Evolutionary conservation across 345 rosid genomes (phyloP).

Genomic region (Brassica juncea): DNA sequence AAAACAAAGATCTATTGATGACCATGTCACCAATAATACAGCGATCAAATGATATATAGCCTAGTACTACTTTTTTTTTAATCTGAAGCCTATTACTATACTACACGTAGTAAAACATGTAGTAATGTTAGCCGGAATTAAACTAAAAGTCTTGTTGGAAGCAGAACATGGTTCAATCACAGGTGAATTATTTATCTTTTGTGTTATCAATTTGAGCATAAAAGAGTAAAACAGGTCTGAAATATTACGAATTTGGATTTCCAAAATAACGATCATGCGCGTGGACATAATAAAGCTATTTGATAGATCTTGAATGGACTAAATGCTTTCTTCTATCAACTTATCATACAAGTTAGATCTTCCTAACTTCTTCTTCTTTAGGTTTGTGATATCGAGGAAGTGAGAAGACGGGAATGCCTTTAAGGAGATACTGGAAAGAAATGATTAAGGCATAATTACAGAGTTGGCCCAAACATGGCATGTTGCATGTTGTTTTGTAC

Average conservation of each 20-base stretch:
- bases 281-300: not conserved
- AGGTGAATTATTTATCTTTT: not conserved
- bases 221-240: not conserved
- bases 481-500: constrained; percentile 39
- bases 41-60: not conserved
- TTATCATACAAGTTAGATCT: not conserved
- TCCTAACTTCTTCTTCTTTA: not conserved
- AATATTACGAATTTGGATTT: not conserved
- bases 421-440: constrained; percentile 45
- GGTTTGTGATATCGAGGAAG: constrained; percentile 31
- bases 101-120: not conserved
- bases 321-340: not conserved
- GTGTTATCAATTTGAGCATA: not conserved
- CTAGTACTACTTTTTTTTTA: not conserved
- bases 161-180: not conserved
- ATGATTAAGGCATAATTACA: constrained; percentile 63
- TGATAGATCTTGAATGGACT: constrained; percentile 19
- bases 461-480: constrained; percentile 46
- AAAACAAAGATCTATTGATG: not conserved
- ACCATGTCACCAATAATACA: not conserved
- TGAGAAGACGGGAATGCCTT: constrained; percentile 41
- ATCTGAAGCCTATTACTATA: not conserved
- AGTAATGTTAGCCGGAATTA: no score
- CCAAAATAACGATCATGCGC: not conserved
- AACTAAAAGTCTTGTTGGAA: not conserved